Base-by-base conservation (phyloP, 2,329 filamentous ascomycete genomes). In the Phyllosticta citriasiana region DNA sequence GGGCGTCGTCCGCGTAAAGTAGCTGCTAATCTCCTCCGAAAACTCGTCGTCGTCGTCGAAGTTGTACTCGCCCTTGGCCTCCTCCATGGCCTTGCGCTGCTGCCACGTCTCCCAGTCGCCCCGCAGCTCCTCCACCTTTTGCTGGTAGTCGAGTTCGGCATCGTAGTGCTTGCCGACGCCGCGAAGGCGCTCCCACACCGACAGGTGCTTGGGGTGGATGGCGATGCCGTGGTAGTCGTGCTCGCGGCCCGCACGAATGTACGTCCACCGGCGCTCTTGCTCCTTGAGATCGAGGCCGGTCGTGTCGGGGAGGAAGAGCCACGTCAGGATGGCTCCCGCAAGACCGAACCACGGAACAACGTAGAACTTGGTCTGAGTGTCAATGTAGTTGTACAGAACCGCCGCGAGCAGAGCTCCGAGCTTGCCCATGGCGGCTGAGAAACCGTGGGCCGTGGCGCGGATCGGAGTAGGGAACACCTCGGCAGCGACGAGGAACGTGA, bases 401-500 rank as follows among this genome's bases (percentile, higher is more conserved):
- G 91, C 87, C 30, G 93, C 92, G 50, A 91, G 81, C 22, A 97
- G 84, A 40, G 93, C 93, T 66, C 93, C 93, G 1, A 89, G 78
- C 78, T 97, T 97, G 71, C 93, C 93, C 60, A 88, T 80, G 62
- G 91, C 93, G 65, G 93, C 93, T n/a, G 89, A 91, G 77, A 97
- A 90, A 62, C 93, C 93, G 80, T 97, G 93, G 57, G 93, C 93
- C 19, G 90, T 91, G 66, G 93, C 93, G 69, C 93, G 91, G 67
- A 97, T 86, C 9, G 92, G 89, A 0, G 92, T 96, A 9, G 93
- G 93, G 82, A 90, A 97, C n/a, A 96, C 91, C 74, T 97, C 93
- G 53, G 91, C 93, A 53, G 93, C 93, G 40, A 96, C 89, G 67
- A 97, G 84, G 88, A 97, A 97, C 64, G 92, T 96, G 69, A 97